Base-by-base conservation (phyloP, 225 moss, liverwort and hornwort species). In the Bryum argenteum region DNA sequence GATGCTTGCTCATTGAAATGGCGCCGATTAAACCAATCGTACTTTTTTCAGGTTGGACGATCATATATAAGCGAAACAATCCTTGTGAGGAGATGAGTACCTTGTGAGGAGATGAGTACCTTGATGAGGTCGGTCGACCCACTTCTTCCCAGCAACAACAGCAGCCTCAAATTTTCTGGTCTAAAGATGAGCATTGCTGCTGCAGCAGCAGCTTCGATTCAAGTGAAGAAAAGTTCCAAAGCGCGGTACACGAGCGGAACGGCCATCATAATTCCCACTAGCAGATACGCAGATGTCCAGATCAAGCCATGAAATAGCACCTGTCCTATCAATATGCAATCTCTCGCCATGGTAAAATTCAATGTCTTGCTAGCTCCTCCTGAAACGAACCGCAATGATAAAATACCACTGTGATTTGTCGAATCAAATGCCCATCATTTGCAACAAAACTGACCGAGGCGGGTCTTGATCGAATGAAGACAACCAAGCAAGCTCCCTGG, bases 271-370 rank as follows among this genome's bases (percentile, higher is more conserved):
- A 85, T 48, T 21, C 79, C 85, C 62, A 85, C 76, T 67, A 85
- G 67, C 66, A 85, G 54, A 71, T 85, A 85, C 37, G 85, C 85
- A 66, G 79, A 82, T 54, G 85, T 76, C 85, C 85, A 85, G 65
- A 85, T 75, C 10, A 85, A 71, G 58, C 85, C 85, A 63, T 85
- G 79, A 63, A 85, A 77, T n/a, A 85, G 76, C 61, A 85, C 70
- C 56, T 71, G 70, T n/a, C 82, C 82, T 16, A 70, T 17, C 11
- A 79, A 47, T 11, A 79, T 59, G 59, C 83, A 79, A 64, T 83
- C 79, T 63, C 83, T 79, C 21, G 83, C 76, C 83, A 83, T 83
- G 69, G n/a, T 45, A 61, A 45, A 13, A 48, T 33, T 3, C 33
- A 5, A 59, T 13, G 59, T 55, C 55, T 70, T 52, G 11, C n/a